These are phyloP conservation scores for Effrenium voratum DNA, from an alignment of 73 alveolate species.

Conservation along the genomic window DNA sequence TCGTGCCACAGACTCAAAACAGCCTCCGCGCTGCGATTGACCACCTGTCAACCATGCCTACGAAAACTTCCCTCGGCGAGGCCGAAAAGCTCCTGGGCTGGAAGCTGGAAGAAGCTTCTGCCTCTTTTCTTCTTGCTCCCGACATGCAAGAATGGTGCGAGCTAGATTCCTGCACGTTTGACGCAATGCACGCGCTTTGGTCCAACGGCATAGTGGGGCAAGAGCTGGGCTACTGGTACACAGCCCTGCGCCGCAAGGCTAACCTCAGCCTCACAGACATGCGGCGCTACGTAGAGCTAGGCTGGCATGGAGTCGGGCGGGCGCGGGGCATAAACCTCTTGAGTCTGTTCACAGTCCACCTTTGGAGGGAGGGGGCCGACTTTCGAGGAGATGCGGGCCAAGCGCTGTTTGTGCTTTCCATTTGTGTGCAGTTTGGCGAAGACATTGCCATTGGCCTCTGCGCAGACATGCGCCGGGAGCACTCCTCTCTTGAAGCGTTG, in stretches of 20 bases:
- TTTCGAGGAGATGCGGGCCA: neutral
- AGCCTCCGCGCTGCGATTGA: too few species aligned
- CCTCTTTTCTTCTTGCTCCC: neutral
- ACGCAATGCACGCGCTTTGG: conserved; percentile 8
- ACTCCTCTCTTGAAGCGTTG: neutral
- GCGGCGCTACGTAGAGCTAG: neutral
- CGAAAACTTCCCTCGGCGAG: neutral
- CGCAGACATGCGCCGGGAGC: neutral
- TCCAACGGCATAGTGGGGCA: neutral
- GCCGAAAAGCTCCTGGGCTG: conserved; percentile 4
- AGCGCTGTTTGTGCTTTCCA: neutral
- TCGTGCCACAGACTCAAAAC: neutral
- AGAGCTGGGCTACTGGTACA: neutral
- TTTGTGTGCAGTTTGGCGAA: neutral
- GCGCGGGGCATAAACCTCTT: neutral
- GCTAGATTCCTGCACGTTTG: neutral
- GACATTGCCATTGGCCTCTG: neutral
- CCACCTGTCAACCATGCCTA: neutral
- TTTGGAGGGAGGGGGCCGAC: neutral
- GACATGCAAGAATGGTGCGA: neutral
- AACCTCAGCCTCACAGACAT: neutral
- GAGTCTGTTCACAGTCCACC: neutral
- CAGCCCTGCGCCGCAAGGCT: neutral
- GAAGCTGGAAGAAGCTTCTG: neutral
- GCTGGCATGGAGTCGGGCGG: neutral